A percentile compares a stretch with the other conserved stretches of the same genome.
These are phyloP conservation scores for Tylopilus sp. DNA, from an alignment of 768 basidiomycete genomes.

Conservation along the genomic window DNA sequence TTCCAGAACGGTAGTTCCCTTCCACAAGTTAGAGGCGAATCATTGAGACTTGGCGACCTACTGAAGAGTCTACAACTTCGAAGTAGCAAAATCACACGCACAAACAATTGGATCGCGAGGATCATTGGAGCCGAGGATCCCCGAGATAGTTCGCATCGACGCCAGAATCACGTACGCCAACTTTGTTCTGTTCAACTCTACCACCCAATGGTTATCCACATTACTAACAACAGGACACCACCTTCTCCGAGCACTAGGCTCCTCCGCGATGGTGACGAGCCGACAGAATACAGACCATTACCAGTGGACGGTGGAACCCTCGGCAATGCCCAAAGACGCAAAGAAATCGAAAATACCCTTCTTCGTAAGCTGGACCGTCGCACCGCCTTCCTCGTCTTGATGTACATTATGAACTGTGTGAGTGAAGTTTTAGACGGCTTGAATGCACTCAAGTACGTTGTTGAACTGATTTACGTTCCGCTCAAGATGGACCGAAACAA, in stretches of 20 bases:
- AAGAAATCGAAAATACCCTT: conserved; percentile 39
- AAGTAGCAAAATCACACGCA: too few species aligned
- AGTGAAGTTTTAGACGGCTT: conserved; percentile 13
- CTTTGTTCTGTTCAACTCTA: neutral
- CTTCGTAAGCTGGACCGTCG: conserved; percentile 42
- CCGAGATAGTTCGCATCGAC: too few species aligned
- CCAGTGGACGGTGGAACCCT: conserved; percentile 29
- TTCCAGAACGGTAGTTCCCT: too few species aligned
- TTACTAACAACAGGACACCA: neutral
- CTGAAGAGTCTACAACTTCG: too few species aligned
- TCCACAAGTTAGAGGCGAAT: too few species aligned
- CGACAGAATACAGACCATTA: conserved; percentile 5
- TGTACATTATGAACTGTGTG: conserved; percentile 49
- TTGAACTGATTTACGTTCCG: neutral
- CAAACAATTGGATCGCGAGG: too few species aligned
- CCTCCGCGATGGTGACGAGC: neutral
- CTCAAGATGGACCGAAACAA: conserved; percentile 67
- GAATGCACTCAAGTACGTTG: neutral
- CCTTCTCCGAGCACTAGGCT: neutral
- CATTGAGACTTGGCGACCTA: too few species aligned
- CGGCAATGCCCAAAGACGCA: conserved; percentile 36
- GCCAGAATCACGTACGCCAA: too few species aligned
- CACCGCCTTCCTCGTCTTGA: conserved; percentile 42
- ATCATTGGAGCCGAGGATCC: too few species aligned
- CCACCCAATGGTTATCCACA: neutral